A percentile compares a stretch with the other conserved stretches of the same genome.
phyloP scores from a whole-genome alignment of 345 rosid species.

The Aegle marmelos region DNA sequence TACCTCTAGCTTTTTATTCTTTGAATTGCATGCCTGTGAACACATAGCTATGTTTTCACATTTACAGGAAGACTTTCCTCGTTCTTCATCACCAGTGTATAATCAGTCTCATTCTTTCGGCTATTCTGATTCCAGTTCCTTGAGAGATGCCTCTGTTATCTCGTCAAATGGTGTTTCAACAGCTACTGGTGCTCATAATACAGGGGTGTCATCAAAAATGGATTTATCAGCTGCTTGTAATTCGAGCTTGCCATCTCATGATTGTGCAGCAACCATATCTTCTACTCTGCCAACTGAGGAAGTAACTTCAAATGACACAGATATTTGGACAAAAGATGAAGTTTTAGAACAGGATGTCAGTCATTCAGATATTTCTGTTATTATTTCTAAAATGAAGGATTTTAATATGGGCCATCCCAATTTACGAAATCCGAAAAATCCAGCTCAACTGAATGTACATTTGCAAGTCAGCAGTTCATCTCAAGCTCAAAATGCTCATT shows the following conservation, averaged over 20 bases:
- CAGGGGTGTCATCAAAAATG: slow-evolving; percentile 10
- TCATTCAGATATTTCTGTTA: slow-evolving; percentile 18
- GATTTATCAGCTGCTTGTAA: slow-evolving; percentile 10
- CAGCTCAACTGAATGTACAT: slow-evolving; percentile 26
- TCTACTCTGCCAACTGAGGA: not conserved
- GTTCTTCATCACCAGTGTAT: slow-evolving; percentile 33
- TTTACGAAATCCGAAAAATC: slow-evolving; percentile 23
- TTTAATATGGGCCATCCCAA: slow-evolving; percentile 29
- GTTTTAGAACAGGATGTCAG: slow-evolving; percentile 18
- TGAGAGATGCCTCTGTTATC: slow-evolving; percentile 21
- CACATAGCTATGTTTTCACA: slow-evolving; percentile 5
- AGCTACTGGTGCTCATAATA: slow-evolving; percentile 17
- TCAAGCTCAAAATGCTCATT: slow-evolving; percentile 35
- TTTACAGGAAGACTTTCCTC: slow-evolving; percentile 41
- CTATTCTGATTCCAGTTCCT: slow-evolving; percentile 24
- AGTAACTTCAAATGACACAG: slow-evolving; percentile 15
- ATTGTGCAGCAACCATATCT: slow-evolving; percentile 12
- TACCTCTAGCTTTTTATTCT: slow-evolving; percentile 6
- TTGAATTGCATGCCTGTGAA: slow-evolving; percentile 8
- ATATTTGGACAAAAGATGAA: slow-evolving; percentile 4
- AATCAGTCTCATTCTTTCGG: slow-evolving; percentile 40
- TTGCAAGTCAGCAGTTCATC: slow-evolving; percentile 32
- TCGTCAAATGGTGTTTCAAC: slow-evolving; percentile 26
- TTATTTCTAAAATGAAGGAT: slow-evolving; percentile 34
- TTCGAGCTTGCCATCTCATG: slow-evolving; percentile 17